Percentiles rank a stretch among this genome's conserved stretches.
Conservation (phyloP, 768 basidiomycete species). For the Mycena indigotica region DNA sequence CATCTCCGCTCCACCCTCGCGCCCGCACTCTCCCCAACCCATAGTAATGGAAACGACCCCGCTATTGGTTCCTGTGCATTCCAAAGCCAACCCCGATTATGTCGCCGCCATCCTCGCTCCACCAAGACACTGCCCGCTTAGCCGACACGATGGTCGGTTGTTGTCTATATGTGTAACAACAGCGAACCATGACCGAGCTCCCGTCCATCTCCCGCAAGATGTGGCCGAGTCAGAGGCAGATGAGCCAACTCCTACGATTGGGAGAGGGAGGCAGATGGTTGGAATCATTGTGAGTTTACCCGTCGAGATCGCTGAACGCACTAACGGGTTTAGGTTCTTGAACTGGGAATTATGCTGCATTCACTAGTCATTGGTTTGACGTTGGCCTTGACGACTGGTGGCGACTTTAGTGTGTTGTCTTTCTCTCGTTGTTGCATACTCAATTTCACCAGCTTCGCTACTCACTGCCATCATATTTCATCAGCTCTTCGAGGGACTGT, state of each 20-base stretch:
- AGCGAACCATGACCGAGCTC: conserved; percentile 25
- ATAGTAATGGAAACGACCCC: conserved; percentile 1
- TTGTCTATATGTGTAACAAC: conserved; percentile 25
- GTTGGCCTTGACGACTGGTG: conserved; percentile 65
- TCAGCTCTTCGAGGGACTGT: conserved; percentile 83
- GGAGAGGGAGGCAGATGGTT: conserved; percentile 66
- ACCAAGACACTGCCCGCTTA: conserved; percentile 18
- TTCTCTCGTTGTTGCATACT: not conserved
- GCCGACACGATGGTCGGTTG: conserved; percentile 18
- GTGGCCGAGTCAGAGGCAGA: conserved; percentile 13
- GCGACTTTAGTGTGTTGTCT: conserved; percentile 65
- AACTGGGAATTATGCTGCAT: conserved; percentile 85
- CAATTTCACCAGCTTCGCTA: conserved; percentile 55
- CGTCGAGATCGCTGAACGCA: not conserved
- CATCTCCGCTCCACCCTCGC: conserved; percentile 29
- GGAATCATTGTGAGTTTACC: conserved; percentile 63
- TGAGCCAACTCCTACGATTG: conserved; percentile 36
- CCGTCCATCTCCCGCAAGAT: not conserved
- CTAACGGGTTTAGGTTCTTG: conserved; percentile 70
- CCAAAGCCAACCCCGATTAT: conserved; percentile 10
- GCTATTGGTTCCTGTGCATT: conserved; percentile 13
- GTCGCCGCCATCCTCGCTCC: conserved; percentile 16
- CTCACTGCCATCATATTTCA: conserved; percentile 79
- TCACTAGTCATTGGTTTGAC: conserved; percentile 81
- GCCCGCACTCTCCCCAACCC: conserved; percentile 22